phyloP scores from a whole-genome alignment of 139 green algal genomes.

The Chlorella sorokiniana region DNA sequence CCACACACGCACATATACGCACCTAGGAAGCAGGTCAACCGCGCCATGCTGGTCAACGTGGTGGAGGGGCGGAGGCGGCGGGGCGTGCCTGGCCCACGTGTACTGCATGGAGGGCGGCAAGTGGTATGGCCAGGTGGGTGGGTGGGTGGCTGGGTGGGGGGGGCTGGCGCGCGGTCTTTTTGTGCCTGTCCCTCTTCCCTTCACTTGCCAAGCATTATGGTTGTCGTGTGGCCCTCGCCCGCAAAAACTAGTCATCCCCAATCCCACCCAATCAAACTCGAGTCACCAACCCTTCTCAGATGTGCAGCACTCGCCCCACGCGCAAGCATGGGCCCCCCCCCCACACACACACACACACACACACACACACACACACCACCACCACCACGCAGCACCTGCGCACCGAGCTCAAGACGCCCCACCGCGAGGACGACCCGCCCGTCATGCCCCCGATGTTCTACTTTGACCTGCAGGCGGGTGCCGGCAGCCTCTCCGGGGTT shows the following conservation, averaged over 20 bases:
- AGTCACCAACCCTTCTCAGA: too few relatives aligned
- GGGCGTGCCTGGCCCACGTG: not conserved
- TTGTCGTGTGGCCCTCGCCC: too few relatives aligned
- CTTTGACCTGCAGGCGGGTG: constrained; percentile 10
- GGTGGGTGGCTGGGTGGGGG: too few relatives aligned
- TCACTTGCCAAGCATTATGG: too few relatives aligned
- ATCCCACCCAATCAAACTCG: too few relatives aligned
- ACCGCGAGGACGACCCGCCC: constrained; percentile 24
- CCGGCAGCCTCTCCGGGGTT: not conserved
- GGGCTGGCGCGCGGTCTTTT: too few relatives aligned
- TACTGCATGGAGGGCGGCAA: not conserved
- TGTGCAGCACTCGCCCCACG: too few relatives aligned
- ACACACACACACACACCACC: not conserved
- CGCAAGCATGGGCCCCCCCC: too few relatives aligned
- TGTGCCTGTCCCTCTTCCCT: too few relatives aligned
- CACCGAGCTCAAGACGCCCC: constrained; percentile 21
- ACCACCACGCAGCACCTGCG: not conserved
- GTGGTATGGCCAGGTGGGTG: not conserved
- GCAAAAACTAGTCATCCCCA: too few relatives aligned
- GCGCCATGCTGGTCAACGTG: not conserved
- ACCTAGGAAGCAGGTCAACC: not conserved
- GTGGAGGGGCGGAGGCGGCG: not conserved
- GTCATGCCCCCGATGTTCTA: constrained; percentile 24
- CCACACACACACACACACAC: not conserved
- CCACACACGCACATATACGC: too few relatives aligned